These are phyloP conservation scores for Debaryomyces robertsiae DNA, from an alignment of 1,139 yeast species.

Conservation along the genomic window DNA sequence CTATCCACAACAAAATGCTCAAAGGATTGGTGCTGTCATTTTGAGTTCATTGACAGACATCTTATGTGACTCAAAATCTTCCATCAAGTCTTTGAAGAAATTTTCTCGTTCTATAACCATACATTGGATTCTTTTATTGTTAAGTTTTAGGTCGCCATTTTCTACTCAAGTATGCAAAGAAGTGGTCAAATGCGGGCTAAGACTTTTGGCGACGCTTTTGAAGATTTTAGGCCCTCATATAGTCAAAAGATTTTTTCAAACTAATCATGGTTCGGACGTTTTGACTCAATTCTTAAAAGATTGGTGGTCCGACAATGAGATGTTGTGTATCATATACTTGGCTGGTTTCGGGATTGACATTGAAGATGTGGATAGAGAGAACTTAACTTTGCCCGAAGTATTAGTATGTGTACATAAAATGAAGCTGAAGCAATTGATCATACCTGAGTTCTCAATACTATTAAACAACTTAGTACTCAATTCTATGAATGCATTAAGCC, in stretches of 20 bases:
- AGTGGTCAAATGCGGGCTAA: slow-evolving; percentile 50
- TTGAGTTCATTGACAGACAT: slow-evolving; percentile 34
- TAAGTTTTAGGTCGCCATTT: slow-evolving; percentile 34
- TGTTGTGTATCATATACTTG: slow-evolving; percentile 36
- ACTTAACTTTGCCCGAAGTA: slow-evolving; percentile 7
- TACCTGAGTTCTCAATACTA: slow-evolving; percentile 44
- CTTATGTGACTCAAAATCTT: slow-evolving; percentile 34
- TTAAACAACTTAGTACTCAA: slow-evolving; percentile 44
- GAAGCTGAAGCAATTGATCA: slow-evolving; percentile 24
- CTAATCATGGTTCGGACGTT: slow-evolving; percentile 56
- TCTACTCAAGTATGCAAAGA: slow-evolving; percentile 24
- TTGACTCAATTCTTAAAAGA: slow-evolving; percentile 46
- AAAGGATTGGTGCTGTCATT: slow-evolving; percentile 32
- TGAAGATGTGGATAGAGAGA: slow-evolving; percentile 6
- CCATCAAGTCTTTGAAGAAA: slow-evolving; percentile 43
- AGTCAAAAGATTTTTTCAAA: slow-evolving; percentile 51
- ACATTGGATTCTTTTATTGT: slow-evolving; percentile 64
- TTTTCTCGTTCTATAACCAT: slow-evolving; percentile 60
- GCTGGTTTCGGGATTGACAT: slow-evolving; percentile 45
- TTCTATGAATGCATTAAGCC: slow-evolving; percentile 35
- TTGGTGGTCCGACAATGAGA: slow-evolving; percentile 49
- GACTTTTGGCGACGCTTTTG: slow-evolving; percentile 53
- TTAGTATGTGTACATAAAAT: slow-evolving; percentile 1
- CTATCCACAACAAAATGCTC: slow-evolving; percentile 25
- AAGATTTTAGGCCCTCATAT: slow-evolving; percentile 49